Base-by-base conservation (phyloP, 257 asterid species). In the Mitragyna speciosa region DNA sequence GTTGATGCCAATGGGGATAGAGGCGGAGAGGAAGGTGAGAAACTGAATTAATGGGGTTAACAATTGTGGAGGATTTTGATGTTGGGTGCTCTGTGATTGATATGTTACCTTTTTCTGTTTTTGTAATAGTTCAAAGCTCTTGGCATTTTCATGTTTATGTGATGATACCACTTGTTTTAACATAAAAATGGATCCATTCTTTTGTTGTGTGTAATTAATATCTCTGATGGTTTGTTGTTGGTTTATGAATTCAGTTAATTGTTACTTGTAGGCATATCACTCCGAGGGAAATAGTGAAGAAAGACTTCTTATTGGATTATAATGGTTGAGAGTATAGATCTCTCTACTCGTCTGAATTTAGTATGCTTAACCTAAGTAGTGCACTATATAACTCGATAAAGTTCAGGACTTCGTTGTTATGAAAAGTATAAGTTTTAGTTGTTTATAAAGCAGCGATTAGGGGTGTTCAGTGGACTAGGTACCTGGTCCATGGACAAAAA, bases 1-100 rank as follows among this genome's bases (percentile, higher is more conserved):
- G 86, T 85, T 84, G 79, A 75, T 87, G 89, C 70, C 72, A 82
- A 71, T 85, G 85, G 87, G 73, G 75, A 36, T 73, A 78, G 75
- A 76, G 82, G 81, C 75, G 64, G 74, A 70, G 79, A 76, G 81
- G 82, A 72, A 65, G 84, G 14, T 82, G 87, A 75, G 83, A 81
- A 78, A 70, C 80, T 84, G 88, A 80, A 87, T 65, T 80, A 80
- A 82, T 45, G 82, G 66, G 83, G 73, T n/a, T 54, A 80, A 86
- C 33, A 80, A 63, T 78, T 78, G 81, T 76, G 87, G 84, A 65
- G 83, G 78, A 76, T 81, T 78, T 73, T 64, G 79, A 81, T 83
- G 75, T 67, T 66, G 78, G 70, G 73, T 78, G 87, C 82, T 87
- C 67, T 88, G 82, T 79, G 79, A 76, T 83, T 71, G 58, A 70